Base-by-base conservation (phyloP, 495 filamentous ascomycete genomes). In the Amniculicola lignicola region DNA sequence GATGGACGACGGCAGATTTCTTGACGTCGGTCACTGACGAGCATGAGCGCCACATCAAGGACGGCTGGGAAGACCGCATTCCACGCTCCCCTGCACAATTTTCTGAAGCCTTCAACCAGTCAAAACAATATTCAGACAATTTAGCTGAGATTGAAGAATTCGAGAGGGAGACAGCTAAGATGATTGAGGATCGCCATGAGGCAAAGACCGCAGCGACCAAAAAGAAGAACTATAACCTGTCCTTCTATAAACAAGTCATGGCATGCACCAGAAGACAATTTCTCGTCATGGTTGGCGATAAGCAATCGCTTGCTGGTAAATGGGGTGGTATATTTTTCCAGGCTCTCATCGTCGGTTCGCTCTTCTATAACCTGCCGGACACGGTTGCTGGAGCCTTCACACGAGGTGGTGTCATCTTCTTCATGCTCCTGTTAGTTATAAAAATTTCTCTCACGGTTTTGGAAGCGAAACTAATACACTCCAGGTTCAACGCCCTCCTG, bases 401-500 rank as follows among this genome's bases (percentile, higher is more conserved):
- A 4, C 73, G 80, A 12, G 79, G 79, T 43, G 81, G 79, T 65
- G 77, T 80, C 1, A 70, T 85, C 64, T 94, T 93, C 71, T 89
- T 88, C 67, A 78, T 85, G 39, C 69, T 94, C 10, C 71, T 96
- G 11, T n/a, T n/a, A n/a, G n/a, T n/a, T n/a, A n/a, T n/a, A n/a
- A n/a, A n/a, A n/a, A n/a, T n/a, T n/a, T n/a, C n/a, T n/a, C n/a
- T n/a, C n/a, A n/a, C n/a, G n/a, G n/a, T n/a, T n/a, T n/a, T n/a
- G n/a, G n/a, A n/a, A n/a, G n/a, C n/a, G n/a, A n/a, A n/a, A n/a
- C n/a, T n/a, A n/a, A n/a, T n/a, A n/a, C n/a, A n/a, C n/a, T n/a
- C n/a, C n/a, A n/a, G n/a, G n/a, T 92, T 92, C 75, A 91, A 91
- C 61, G 80, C 87, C 23, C 77, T 94, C 28, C 77, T 92, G 19